A percentile compares a stretch with the other conserved stretches of the same genome.
Conservation (phyloP, 176 grass and related monocot species). For the Miscanthus lutarioriparius region DNA sequence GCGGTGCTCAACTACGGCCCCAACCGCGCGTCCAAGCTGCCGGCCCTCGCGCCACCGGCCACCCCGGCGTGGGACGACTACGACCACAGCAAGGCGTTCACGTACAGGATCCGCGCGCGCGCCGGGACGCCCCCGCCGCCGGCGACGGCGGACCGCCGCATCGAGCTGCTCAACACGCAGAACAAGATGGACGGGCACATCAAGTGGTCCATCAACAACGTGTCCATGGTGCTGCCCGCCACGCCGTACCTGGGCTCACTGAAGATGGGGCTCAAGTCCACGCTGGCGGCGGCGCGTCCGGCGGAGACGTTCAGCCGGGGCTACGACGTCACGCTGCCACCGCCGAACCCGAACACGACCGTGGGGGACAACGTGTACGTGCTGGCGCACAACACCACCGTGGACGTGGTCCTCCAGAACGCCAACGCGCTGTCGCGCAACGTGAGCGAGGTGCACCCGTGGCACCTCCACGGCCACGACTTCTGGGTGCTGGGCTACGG, state of each 20-base stretch:
- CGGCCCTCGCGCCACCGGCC: constrained; percentile 38
- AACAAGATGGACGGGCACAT: constrained; percentile 57
- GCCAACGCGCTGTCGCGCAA: constrained; percentile 48
- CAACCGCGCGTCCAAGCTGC: constrained; percentile 53
- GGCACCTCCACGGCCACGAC: constrained; percentile 88
- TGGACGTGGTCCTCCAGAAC: constrained; percentile 86
- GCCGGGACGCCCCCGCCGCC: constrained; percentile 54
- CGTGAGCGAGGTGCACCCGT: constrained; percentile 75
- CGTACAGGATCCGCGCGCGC: constrained; percentile 47
- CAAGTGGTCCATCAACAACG: constrained; percentile 87
- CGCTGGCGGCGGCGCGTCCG: constrained; percentile 40
- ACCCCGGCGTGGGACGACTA: constrained; percentile 80
- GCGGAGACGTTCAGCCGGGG: constrained; percentile 46
- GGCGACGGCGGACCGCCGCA: constrained; percentile 40
- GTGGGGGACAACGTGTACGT: constrained; percentile 43
- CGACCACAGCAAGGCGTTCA: constrained; percentile 71
- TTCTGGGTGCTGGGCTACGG: constrained; percentile 93
- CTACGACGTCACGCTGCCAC: constrained; percentile 62
- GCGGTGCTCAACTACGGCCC: constrained; percentile 69
- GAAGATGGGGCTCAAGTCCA: constrained; percentile 56
- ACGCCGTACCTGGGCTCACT: constrained; percentile 80
- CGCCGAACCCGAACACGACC: constrained; percentile 60
- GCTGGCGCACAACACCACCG: constrained; percentile 20
- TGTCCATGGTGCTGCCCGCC: constrained; percentile 64
- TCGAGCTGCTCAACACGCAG: constrained; percentile 84